Evolutionary conservation across 305 asterid species (phyloP).

Genomic region (Plantago coronopus): DNA sequence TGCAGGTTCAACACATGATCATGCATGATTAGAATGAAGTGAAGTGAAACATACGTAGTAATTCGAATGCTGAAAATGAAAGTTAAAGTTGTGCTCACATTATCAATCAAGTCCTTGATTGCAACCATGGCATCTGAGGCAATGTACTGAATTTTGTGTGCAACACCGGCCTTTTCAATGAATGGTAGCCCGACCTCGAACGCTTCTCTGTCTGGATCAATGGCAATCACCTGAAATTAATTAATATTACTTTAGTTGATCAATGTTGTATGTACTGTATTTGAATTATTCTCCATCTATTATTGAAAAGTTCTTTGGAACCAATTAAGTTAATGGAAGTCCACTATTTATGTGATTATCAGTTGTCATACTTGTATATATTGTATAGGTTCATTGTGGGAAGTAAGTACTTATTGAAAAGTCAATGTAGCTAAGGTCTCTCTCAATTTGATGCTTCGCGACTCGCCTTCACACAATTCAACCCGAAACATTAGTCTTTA

Average conservation of each 20-base stretch:
- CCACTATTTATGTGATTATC: too few species aligned
- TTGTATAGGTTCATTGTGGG: too few species aligned
- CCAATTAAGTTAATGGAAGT: too few species aligned
- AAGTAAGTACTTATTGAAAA: too few species aligned
- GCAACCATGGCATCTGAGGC: conserved; percentile 26
- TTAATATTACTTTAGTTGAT: not conserved
- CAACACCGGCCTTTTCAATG: conserved; percentile 29
- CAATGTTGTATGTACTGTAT: not conserved
- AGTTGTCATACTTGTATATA: too few species aligned
- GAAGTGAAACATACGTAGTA: too few species aligned
- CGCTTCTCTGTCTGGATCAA: conserved; percentile 24
- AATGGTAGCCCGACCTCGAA: conserved; percentile 31
- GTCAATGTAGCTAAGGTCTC: too few species aligned
- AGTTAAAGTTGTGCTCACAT: conserved; percentile 15
- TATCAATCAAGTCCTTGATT: conserved; percentile 25
- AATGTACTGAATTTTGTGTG: conserved; percentile 28
- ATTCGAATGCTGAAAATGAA: not conserved
- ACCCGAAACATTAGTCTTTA: too few species aligned
- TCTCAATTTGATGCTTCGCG: too few species aligned
- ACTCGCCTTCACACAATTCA: too few species aligned
- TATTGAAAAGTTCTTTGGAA: too few species aligned
- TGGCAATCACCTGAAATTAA: conserved; percentile 24
- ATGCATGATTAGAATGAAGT: too few species aligned
- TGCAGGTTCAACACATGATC: conserved; percentile 3
- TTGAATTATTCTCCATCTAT: not conserved